Evolutionary conservation across 2,329 filamentous ascomycete species (phyloP).

Genomic region (Aspergillus sp.): DNA sequence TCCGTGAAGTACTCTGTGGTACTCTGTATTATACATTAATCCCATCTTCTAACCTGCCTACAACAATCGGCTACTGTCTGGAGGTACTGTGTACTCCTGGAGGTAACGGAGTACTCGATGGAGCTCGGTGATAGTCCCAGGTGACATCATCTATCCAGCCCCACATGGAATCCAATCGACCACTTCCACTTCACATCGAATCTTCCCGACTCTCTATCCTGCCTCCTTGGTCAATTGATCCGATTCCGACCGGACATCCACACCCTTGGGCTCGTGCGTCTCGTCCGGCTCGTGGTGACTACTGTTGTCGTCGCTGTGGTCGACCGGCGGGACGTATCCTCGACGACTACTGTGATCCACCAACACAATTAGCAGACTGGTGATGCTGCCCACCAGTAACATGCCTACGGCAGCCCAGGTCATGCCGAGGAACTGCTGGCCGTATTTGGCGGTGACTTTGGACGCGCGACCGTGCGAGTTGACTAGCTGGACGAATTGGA

Average conservation of each 20-base stretch:
- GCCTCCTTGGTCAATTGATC: not conserved
- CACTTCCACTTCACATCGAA: not conserved
- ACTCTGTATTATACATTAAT: not conserved
- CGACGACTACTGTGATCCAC: slow-evolving; percentile 8
- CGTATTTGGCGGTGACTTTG: slow-evolving; percentile 43
- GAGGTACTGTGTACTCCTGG: no score
- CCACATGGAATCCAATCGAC: not conserved
- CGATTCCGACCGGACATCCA: not conserved
- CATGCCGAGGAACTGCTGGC: slow-evolving; percentile 49
- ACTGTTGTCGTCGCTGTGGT: not conserved
- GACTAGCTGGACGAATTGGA: slow-evolving; percentile 46
- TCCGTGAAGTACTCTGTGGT: not conserved
- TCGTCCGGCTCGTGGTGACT: not conserved
- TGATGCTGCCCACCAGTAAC: slow-evolving; percentile 22
- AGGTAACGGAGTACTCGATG: no score
- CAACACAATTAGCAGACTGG: slow-evolving; percentile 22
- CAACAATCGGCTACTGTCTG: not conserved
- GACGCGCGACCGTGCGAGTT: slow-evolving; percentile 46
- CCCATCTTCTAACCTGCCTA: not conserved
- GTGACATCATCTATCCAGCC: not conserved
- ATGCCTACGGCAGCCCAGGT: slow-evolving; percentile 50
- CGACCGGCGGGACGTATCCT: slow-evolving; percentile 1
- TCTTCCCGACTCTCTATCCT: not conserved
- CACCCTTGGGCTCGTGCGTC: not conserved
- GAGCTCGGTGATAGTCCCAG: not conserved